Base-by-base conservation (phyloP, 1,284 basidiomycete species). In the Apiotrichum gamsii region DNA sequence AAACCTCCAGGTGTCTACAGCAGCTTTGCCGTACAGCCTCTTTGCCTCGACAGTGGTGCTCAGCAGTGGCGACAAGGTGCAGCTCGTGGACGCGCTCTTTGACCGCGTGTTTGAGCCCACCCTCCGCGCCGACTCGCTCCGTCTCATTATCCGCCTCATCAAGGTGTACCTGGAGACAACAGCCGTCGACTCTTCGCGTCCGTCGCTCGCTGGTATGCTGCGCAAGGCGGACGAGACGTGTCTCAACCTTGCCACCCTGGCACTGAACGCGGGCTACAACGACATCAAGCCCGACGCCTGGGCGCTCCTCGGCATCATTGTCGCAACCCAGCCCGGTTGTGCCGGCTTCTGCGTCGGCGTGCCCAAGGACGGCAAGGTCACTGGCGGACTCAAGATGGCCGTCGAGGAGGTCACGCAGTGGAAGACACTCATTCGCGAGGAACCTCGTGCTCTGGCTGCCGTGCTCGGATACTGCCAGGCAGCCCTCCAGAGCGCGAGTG, bases 291-390 rank as follows among this genome's bases (percentile, higher is more conserved):
- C 81, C 35, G 79, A 83, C 0, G 80, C 87, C 2, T 95, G 91
- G 90, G 80, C 78, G 49, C 85, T 95, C 59, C 81, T 94, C 21
- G 77, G 85, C 0, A 77, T 87, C 13, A 83, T 89, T 3, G 82
- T 91, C 18, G 83, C 88, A 54, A 85, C 83, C 47, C 90, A 94
- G 62, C 90, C 91, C 1, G 89, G 90, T 0, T 77, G 95, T 5
- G 88, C 88, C 0, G 80, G 81, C 36, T 76, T 95, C 15, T 84
- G 94, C 90, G 43, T 82, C 81, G 0, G 90, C 83, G 2, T 78
- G 79, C 66, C 64, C 14, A 58, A 53, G 18, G 43, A 44, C 16
- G 52, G 80, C 1, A 70, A 87, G 6, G 25, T 48, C 15, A 23
- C 18, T 2, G 49, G 49, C 3, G 43, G 45, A 9, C 54, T 77